These are phyloP conservation scores for Golubevia sp. DNA, from an alignment of 1,284 basidiomycete species.

Conservation along the genomic window DNA sequence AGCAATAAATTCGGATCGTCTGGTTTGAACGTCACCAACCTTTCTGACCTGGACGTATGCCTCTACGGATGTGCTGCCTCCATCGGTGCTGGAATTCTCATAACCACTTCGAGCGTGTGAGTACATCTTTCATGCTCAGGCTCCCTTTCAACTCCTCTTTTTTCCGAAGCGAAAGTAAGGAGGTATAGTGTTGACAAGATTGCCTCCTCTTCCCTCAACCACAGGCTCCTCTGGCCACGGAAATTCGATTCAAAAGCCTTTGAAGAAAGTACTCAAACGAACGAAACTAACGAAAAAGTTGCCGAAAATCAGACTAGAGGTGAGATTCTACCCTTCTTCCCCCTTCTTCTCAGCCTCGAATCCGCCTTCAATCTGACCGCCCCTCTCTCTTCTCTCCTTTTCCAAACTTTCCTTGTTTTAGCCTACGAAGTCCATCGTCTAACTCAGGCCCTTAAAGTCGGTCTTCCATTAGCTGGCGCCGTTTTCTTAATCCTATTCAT, in stretches of 20 bases:
- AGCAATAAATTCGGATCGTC: conserved; percentile 28
- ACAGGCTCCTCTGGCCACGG: conserved; percentile 14
- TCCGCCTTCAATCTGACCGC: conserved; percentile 23
- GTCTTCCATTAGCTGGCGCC: conserved; percentile 9
- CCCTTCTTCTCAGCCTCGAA: conserved; percentile 15
- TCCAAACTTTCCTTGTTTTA: conserved; percentile 11
- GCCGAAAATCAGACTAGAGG: conserved; percentile 3
- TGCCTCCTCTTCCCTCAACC: background rate
- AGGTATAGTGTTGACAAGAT: conserved; percentile 6
- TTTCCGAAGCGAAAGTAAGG: too few species aligned
- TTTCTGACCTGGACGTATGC: conserved; percentile 30
- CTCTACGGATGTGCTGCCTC: conserved; percentile 33
- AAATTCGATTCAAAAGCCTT: conserved; percentile 12
- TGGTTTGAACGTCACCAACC: conserved; percentile 20
- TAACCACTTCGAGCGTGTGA: conserved; percentile 10
- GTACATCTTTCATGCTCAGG: too few species aligned
- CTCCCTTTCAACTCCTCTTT: too few species aligned
- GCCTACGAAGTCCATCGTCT: background rate
- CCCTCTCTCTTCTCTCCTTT: conserved; percentile 7
- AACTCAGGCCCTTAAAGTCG: background rate
- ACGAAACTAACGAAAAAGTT: conserved; percentile 11
- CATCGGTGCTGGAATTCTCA: conserved; percentile 29
- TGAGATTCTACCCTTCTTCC: conserved; percentile 10
- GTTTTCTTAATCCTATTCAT: conserved; percentile 50
- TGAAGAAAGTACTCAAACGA: background rate